phyloP scores from a whole-genome alignment of 202 grass and related monocot genomes.

The Schoenoplectus tabernaemontani region DNA sequence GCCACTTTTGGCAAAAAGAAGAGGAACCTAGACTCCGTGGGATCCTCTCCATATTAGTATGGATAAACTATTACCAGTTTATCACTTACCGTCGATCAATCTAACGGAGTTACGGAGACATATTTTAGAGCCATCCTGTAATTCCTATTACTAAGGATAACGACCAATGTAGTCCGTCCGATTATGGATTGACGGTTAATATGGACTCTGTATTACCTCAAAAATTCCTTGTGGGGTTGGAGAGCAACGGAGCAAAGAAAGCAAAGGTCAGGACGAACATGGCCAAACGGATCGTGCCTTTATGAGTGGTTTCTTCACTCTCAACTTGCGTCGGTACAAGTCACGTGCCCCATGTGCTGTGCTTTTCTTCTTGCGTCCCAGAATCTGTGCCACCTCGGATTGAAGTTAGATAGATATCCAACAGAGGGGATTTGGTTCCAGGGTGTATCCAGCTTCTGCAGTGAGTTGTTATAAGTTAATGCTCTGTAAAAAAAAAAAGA shows the following conservation, averaged over 20 bases:
- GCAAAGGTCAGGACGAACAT: not conserved
- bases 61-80: too few species aligned
- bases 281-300: constrained; percentile 1
- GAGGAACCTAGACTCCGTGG: not conserved
- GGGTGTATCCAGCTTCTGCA: not conserved
- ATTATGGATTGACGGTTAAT: not conserved
- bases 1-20: constrained; percentile 9
- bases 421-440: not conserved
- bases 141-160: too few species aligned
- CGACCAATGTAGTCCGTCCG: not conserved
- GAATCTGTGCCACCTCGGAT: not conserved
- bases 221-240: not conserved
- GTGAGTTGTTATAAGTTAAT: not conserved
- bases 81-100: too few species aligned
- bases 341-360: constrained; percentile 2
- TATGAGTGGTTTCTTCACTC: not conserved
- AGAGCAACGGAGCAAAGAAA: not conserved
- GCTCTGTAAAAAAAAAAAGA: not conserved
- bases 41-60: not conserved
- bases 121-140: too few species aligned
- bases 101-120: too few species aligned
- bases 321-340: not conserved
- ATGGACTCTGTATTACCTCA: not conserved
- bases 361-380: not conserved
- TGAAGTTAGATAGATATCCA: not conserved